These are phyloP conservation scores for Yarrowia sp. DNA, from an alignment of 805 yeast genomes.

Conservation along the genomic window DNA sequence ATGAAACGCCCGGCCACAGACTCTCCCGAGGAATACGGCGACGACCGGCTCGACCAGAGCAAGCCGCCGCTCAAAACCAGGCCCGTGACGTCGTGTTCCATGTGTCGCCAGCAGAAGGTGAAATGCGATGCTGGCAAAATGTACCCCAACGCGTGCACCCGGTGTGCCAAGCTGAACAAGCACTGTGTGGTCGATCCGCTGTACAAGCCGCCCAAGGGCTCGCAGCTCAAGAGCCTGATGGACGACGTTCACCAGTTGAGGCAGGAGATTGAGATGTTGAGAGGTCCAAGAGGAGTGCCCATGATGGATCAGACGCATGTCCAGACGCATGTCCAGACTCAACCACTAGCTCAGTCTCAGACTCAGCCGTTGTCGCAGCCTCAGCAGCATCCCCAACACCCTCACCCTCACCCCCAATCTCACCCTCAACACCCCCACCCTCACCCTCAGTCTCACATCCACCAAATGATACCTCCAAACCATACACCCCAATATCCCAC, in stretches of 20 bases:
- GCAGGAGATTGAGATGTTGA: slow-evolving; percentile 61
- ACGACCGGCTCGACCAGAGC: background rate
- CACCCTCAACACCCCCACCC: too few relatives aligned
- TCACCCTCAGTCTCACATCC: too few relatives aligned
- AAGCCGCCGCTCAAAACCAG: slow-evolving; percentile 58
- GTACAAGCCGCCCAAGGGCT: slow-evolving; percentile 89
- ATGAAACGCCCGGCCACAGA: slow-evolving; percentile 28
- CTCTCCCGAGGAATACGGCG: slow-evolving; percentile 31
- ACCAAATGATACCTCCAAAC: background rate
- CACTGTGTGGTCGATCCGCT: slow-evolving; percentile 90
- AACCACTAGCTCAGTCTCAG: too few relatives aligned
- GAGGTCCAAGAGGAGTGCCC: background rate
- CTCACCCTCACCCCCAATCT: background rate
- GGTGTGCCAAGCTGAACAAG: slow-evolving; percentile 81
- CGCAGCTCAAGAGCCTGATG: slow-evolving; percentile 81
- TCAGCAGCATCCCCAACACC: background rate
- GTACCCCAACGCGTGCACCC: slow-evolving; percentile 79
- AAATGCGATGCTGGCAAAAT: slow-evolving; percentile 89
- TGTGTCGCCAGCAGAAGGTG: slow-evolving; percentile 93
- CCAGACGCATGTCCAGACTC: too few relatives aligned
- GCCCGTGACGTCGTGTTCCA: slow-evolving; percentile 92
- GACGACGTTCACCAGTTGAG: slow-evolving; percentile 84
- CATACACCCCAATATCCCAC: background rate
- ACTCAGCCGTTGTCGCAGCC: too few relatives aligned
- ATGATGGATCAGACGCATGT: too few relatives aligned